phyloP scores from a whole-genome alignment of 108 stramenopile genomes.

The Schizochytrium sp. region DNA sequence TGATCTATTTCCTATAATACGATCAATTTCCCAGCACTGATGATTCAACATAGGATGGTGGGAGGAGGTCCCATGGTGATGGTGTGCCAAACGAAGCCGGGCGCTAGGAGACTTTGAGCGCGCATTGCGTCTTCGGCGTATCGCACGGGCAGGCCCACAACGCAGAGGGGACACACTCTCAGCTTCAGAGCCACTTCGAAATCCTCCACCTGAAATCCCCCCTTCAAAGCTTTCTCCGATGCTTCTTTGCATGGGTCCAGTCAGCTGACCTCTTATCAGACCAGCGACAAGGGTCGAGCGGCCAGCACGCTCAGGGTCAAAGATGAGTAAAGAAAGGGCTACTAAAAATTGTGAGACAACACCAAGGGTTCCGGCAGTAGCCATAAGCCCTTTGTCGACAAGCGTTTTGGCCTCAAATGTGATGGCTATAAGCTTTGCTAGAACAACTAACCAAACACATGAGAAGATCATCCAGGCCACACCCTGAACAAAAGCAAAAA shows the following conservation, averaged over 20 bases:
- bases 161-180: too few species aligned
- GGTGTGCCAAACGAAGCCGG: too few species aligned
- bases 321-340: constrained; percentile 29
- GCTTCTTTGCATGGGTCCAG: not conserved
- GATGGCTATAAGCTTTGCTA: constrained; percentile 1
- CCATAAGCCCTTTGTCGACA: not conserved
- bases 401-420: constrained; percentile 12
- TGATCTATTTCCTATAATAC: not conserved
- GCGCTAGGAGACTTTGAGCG: constrained; percentile 25
- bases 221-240: constrained; percentile 8
- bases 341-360: constrained; percentile 41
- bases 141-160: too few species aligned
- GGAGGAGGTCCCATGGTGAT: too few species aligned
- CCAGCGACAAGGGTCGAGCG: constrained; percentile 7
- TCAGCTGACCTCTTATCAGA: not conserved
- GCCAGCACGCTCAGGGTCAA: constrained; percentile 40
- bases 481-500: constrained; percentile 41
- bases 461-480: constrained; percentile 58
- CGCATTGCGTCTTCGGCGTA: not conserved
- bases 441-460: constrained; percentile 15
- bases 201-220: not conserved
- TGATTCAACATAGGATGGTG: too few species aligned
- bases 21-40: too few species aligned
- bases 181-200: too few species aligned
- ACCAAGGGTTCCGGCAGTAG: constrained; percentile 20